Conservation (phyloP, 129 eudicot species). For the Ambrosia artemisiifolia region DNA sequence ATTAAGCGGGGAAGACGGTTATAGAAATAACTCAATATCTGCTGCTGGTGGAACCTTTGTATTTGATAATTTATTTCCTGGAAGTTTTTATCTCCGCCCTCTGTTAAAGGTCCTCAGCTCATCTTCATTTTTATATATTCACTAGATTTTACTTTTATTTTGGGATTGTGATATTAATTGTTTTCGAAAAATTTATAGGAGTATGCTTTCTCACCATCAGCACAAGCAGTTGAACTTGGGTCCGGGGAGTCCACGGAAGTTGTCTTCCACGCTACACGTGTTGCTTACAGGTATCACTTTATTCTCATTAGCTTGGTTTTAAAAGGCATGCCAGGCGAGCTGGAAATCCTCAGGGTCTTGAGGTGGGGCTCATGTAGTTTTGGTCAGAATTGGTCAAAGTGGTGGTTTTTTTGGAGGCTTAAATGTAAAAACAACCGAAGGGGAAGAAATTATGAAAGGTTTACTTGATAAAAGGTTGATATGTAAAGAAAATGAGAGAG, state of each 20-base stretch:
- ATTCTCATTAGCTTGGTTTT: background rate
- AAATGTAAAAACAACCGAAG: too few relatives aligned
- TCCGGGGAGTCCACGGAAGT: conserved; percentile 93
- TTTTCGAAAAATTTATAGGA: conserved; percentile 48
- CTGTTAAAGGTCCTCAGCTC: conserved; percentile 64
- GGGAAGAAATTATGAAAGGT: too few relatives aligned
- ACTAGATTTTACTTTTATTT: background rate
- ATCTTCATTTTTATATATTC: background rate
- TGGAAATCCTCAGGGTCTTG: too few relatives aligned
- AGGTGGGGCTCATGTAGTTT: too few relatives aligned
- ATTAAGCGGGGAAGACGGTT: conserved; percentile 97
- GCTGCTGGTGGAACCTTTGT: conserved; percentile 77
- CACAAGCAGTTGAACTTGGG: conserved; percentile 89
- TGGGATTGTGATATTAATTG: background rate
- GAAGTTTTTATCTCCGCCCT: conserved; percentile 97
- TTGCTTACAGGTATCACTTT: conserved; percentile 82
- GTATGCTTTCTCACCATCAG: conserved; percentile 91
- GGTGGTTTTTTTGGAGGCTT: too few relatives aligned
- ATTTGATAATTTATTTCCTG: conserved; percentile 85
- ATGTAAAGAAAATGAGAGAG: too few relatives aligned
- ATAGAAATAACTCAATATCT: conserved; percentile 86
- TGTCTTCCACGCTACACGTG: conserved; percentile 86
- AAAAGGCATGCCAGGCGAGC: background rate
- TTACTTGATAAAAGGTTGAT: too few relatives aligned
- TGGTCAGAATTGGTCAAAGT: too few relatives aligned